Evolutionary conservation across 176 grass and related monocot genomes (phyloP).

Genomic region (Tillandsia leiboldiana): DNA sequence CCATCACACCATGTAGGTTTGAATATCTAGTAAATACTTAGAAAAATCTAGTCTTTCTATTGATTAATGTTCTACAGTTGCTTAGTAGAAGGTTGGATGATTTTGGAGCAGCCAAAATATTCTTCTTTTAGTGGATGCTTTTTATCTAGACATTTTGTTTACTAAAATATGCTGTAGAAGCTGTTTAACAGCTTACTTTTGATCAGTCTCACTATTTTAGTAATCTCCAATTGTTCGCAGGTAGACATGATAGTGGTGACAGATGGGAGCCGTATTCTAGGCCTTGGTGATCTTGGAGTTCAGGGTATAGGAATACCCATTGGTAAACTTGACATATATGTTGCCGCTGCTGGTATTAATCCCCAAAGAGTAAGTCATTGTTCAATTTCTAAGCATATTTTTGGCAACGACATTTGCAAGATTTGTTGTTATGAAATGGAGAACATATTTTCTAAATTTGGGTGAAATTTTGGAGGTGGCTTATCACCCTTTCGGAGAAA

Average conservation of each 20-base stretch:
- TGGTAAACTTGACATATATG: slow-evolving; percentile 97
- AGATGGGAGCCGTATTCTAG: slow-evolving; percentile 91
- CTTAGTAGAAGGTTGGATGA: background rate
- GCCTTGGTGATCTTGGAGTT: slow-evolving; percentile 97
- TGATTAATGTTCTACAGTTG: background rate
- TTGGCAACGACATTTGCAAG: background rate
- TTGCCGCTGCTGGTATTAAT: slow-evolving; percentile 94
- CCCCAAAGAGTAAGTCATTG: slow-evolving; percentile 61
- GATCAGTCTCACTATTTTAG: background rate
- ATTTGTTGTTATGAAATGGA: background rate
- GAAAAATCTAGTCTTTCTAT: background rate
- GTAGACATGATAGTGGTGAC: slow-evolving; percentile 96
- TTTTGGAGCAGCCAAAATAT: background rate
- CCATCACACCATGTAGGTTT: slow-evolving; percentile 44
- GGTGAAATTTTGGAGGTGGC: background rate
- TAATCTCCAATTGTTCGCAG: slow-evolving; percentile 25
- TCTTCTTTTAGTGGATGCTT: background rate
- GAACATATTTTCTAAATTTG: background rate
- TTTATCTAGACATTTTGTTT: background rate
- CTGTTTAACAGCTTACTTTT: background rate
- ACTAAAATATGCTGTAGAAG: background rate
- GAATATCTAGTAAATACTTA: background rate
- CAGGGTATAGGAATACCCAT: slow-evolving; percentile 98
- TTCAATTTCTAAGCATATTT: background rate
- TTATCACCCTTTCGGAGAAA: background rate